phyloP scores from a whole-genome alignment of 208 protist genomes.

The Phytomonas sp. region DNA sequence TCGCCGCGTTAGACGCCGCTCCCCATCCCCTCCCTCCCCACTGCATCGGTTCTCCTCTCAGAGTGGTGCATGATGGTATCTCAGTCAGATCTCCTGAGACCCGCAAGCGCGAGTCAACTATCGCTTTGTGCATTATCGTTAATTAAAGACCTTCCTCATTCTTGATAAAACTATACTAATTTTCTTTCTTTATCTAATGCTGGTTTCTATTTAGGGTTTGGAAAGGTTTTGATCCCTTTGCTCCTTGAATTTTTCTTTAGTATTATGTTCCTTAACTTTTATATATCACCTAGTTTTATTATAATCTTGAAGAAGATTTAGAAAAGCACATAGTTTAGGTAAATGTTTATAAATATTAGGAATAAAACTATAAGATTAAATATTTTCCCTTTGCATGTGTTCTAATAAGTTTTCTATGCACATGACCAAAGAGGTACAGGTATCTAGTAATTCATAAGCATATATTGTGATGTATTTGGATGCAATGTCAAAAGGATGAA shows the following conservation, averaged over 20 bases:
- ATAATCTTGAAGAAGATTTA: too few relatives aligned
- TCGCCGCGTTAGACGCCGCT: too few relatives aligned
- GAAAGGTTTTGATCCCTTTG: neutral
- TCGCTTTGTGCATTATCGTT: neutral
- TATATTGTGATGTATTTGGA: neutral
- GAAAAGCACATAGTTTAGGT: too few relatives aligned
- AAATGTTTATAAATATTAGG: too few relatives aligned
- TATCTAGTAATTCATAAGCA: neutral
- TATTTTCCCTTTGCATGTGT: too few relatives aligned
- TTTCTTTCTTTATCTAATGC: neutral
- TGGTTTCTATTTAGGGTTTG: conserved; percentile 6
- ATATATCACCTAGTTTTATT: too few relatives aligned
- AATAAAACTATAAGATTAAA: too few relatives aligned
- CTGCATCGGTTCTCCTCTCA: neutral
- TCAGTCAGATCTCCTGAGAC: neutral
- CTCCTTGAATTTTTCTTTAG: too few relatives aligned
- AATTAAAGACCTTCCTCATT: neutral
- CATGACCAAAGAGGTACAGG: neutral
- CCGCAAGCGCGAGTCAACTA: neutral
- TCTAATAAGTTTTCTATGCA: neutral
- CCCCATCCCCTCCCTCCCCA: neutral
- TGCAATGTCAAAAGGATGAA: neutral
- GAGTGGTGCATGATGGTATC: neutral
- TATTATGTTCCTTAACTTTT: too few relatives aligned
- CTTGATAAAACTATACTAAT: too few relatives aligned